A percentile compares a stretch with the other conserved stretches of the same genome.
phyloP scores from a whole-genome alignment of 352 stramenopile species.

The Globisporangium paroecandrum region DNA sequence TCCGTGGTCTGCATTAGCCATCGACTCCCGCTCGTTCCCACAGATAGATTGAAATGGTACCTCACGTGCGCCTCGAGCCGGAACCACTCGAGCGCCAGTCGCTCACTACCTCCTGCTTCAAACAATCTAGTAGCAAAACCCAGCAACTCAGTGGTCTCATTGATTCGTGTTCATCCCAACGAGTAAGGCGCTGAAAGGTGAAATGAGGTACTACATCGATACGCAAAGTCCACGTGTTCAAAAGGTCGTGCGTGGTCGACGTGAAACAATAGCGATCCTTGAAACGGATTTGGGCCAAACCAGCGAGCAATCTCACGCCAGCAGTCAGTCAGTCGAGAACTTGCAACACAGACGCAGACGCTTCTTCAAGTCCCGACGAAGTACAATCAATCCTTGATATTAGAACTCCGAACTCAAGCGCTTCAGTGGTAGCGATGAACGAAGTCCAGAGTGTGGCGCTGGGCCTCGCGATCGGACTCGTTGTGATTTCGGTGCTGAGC shows the following conservation, averaged over 20 bases:
- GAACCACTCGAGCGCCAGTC: not conserved
- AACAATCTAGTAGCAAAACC: not conserved
- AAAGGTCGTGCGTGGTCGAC: too few relatives aligned
- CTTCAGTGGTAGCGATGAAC: conserved; percentile 23
- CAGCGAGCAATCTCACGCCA: too few relatives aligned
- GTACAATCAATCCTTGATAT: too few relatives aligned
- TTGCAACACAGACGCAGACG: too few relatives aligned
- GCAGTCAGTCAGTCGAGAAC: too few relatives aligned
- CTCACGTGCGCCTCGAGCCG: not conserved
- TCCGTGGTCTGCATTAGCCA: not conserved
- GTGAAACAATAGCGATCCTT: too few relatives aligned
- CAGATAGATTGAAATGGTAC: not conserved
- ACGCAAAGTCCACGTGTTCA: too few relatives aligned
- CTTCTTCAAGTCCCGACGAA: too few relatives aligned
- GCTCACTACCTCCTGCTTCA: not conserved
- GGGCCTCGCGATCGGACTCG: conserved; percentile 37
- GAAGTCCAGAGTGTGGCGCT: conserved; percentile 39
- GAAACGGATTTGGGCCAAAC: too few relatives aligned
- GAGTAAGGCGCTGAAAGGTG: too few relatives aligned
- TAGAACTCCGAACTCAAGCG: too few relatives aligned
- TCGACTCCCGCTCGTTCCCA: not conserved
- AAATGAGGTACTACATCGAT: too few relatives aligned
- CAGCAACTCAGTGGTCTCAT: not conserved
- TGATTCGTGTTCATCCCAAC: not conserved
- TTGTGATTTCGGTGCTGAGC: conserved; percentile 38